These are phyloP conservation scores for Talaromyces funiculosus DNA, from an alignment of 2,329 filamentous ascomycete species.

Conservation along the genomic window DNA sequence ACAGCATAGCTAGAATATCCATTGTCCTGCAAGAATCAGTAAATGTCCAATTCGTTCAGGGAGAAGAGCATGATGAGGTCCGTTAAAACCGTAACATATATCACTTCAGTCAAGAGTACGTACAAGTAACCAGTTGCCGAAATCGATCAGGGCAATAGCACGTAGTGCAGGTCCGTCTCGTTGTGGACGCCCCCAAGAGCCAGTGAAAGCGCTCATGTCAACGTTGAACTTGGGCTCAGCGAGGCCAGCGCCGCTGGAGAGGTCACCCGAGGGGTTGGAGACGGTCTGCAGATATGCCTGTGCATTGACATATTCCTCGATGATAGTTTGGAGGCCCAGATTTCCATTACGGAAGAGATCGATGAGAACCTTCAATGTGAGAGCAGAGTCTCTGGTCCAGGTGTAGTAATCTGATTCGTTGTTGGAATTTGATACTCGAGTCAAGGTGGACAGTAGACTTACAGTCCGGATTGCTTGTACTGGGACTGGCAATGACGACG, in stretches of 20 bases:
- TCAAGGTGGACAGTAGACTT: background rate
- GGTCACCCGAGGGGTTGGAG: conserved; percentile 61
- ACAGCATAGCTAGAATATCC: conserved; percentile 50
- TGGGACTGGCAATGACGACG: conserved; percentile 52
- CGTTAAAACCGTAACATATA: background rate
- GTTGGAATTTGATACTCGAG: background rate
- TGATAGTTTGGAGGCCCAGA: conserved; percentile 51
- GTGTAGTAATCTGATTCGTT: conserved; percentile 63
- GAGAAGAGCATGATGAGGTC: background rate
- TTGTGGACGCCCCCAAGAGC: conserved; percentile 71
- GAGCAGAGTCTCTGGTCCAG: conserved; percentile 69
- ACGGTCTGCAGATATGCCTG: conserved; percentile 63
- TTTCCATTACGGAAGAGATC: conserved; percentile 61
- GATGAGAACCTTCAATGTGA: conserved; percentile 63
- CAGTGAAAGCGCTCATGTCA: conserved; percentile 56
- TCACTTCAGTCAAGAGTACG: background rate
- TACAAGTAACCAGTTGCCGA: conserved; percentile 63
- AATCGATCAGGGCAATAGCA: conserved; percentile 66
- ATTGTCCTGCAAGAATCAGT: conserved; percentile 36
- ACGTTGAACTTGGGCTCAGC: conserved; percentile 70
- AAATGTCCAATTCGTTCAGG: background rate
- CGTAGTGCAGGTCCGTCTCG: conserved; percentile 72
- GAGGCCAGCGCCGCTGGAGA: conserved; percentile 48
- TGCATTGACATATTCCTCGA: conserved; percentile 63
- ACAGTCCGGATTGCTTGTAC: conserved; percentile 51